A percentile compares a stretch with the other conserved stretches of the same genome.
These are phyloP conservation scores for Pelagomonas calceolata DNA, from an alignment of 108 stramenopile genomes.

Conservation along the genomic window DNA sequence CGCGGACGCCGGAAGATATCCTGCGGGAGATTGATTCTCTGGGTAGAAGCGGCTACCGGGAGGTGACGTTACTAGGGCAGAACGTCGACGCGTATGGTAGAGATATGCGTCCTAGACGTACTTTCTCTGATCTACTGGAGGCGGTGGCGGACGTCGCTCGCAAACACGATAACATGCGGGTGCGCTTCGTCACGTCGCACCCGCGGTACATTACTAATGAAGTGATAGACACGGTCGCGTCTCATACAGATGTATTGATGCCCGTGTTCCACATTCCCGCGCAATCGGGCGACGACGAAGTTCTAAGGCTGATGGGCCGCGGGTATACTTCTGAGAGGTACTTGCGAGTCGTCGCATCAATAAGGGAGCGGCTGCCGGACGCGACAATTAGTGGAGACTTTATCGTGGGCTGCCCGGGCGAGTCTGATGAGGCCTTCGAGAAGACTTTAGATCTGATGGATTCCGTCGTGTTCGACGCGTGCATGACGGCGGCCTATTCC, in stretches of 20 bases:
- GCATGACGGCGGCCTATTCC: slow-evolving; percentile 28
- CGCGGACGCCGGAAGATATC: slow-evolving; percentile 66
- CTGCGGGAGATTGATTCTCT: slow-evolving; percentile 62
- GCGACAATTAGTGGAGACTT: slow-evolving; percentile 85
- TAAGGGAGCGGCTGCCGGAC: slow-evolving; percentile 63
- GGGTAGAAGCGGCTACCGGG: slow-evolving; percentile 54
- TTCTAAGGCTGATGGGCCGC: slow-evolving; percentile 80
- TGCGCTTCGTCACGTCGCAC: slow-evolving; percentile 92
- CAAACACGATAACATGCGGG: slow-evolving; percentile 20
- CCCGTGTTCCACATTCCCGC: slow-evolving; percentile 86
- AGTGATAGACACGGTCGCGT: slow-evolving; percentile 84
- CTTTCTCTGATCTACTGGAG: slow-evolving; percentile 79
- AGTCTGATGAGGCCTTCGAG: slow-evolving; percentile 89
- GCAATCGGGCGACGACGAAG: slow-evolving; percentile 71
- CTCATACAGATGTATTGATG: slow-evolving; percentile 59
- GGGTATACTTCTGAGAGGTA: slow-evolving; percentile 87
- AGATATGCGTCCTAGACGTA: slow-evolving; percentile 74
- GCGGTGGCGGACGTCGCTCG: slow-evolving; percentile 30
- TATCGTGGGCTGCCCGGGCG: slow-evolving; percentile 92
- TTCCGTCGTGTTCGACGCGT: slow-evolving; percentile 26
- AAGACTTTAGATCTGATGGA: slow-evolving; percentile 76
- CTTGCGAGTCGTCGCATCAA: slow-evolving; percentile 70
- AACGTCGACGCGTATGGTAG: slow-evolving; percentile 89
- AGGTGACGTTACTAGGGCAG: slow-evolving; percentile 81
- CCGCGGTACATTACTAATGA: slow-evolving; percentile 87